Evolutionary conservation across 2,329 filamentous ascomycete genomes (phyloP), one percentile per base, ranked within the genome.

Genomic region (Scolecobasidium constrictum): DNA sequence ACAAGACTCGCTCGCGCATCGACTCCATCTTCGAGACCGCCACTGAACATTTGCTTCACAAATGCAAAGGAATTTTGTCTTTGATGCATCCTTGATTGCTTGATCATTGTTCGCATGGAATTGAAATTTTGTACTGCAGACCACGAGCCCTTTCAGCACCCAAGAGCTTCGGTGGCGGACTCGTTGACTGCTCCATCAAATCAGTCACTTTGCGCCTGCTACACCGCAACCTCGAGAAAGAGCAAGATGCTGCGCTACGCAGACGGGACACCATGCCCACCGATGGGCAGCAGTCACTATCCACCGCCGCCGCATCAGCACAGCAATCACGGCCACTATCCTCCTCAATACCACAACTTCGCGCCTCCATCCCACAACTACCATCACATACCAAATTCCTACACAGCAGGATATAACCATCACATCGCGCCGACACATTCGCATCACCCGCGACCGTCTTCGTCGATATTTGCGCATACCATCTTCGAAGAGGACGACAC

Each of bases 401-500:
- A 42, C 33, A n/a, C 31, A 23, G 23, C 31, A 34, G 26, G 31
- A 11, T 42, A 44, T n/a, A 28, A 18, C 19, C 35, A 37, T 11
- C 40, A 19, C 15, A 18, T 35, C 18, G 35, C 36, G 12, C 33
- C 36, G 36, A 33, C 35, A 7, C 9, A 7, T 9, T 36, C 9
- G 35, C 35, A 17, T 9, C 17, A 7, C 7, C 35, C n/a, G 35
- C 35, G 7, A 9, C 17, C 9, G 7, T 36, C 35, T 9, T 19
- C 35, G 9, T 15, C 35, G 7, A 36, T 36, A 9, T 36, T 15
- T 15, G n/a, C 35, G n/a, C 17, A 36, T 17, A 36, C 35, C 13
- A 15, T 12, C 39, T 39, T 26, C 20, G 37, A 12, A 16, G 21
- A 39, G 23, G 45, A 47, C 12, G 38, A 47, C 36, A 47, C 46